Base-by-base conservation (phyloP, 306 rosid species). In the Cicer arietinum region DNA sequence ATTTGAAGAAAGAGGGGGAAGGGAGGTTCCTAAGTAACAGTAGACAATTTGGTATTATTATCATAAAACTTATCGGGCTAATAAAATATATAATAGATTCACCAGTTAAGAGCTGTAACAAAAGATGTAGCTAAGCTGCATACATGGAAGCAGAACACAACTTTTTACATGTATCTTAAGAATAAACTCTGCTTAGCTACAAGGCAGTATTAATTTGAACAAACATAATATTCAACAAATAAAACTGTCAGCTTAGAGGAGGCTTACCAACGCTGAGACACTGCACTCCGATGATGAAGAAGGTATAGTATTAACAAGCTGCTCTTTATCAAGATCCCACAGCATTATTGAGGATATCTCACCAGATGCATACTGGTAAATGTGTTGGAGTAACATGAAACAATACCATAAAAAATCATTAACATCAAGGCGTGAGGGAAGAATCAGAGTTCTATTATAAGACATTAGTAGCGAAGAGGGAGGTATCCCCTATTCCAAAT, bases 281-380 rank as follows among this genome's bases (percentile, higher is more conserved):
- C 90, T 90, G 89, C 96, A 90, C 65, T 90, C 97, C 17, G 99
- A 89, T 17, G 99, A 89, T 8, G 90, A 83, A 54, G 97, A 90
- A 83, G 91, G 79, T 85, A 90, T 84, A 82, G 94, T 44, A 82
- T 88, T 86, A 71, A 87, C 78, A 72, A 88, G 96, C 77, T 84
- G 92, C 90, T 95, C 99, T 84, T 86, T 95, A 51, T 95, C 97
- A 77, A 95, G 88, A 85, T 95, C 99, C 99, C 99, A 95, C 45
- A 84, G 77, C 87, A 81, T 89, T 67, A 90, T 86, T 60, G 97
- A 85, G 8, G 99, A 89, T 73, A 82, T 54, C 86, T 90, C 97
- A 67, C 95, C 93, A 57, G 98, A 87, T 62, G 99, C 96, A 82
- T 89, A 95, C 99, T 95, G 89, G 71, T 57, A 80, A 53, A 89